Conservation (phyloP, 2,329 filamentous ascomycete genomes). For the Colletotrichum sp. region DNA sequence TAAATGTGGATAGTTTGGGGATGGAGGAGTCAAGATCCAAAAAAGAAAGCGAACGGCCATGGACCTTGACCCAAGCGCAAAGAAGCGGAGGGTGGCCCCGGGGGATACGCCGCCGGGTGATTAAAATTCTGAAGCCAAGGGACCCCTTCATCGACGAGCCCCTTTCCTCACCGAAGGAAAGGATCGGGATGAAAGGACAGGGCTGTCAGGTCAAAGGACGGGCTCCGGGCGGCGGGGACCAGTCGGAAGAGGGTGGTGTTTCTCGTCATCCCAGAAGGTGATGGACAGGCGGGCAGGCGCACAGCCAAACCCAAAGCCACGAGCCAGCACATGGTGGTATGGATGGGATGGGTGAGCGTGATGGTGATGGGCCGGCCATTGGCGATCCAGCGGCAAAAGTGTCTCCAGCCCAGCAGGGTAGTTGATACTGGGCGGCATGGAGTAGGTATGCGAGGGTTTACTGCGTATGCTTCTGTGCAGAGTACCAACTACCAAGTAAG, state of each 20-base stretch:
- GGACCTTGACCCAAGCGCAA: neutral
- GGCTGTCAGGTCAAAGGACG: neutral
- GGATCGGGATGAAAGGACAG: neutral
- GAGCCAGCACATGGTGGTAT: neutral
- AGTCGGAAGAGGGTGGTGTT: slow-evolving; percentile 10
- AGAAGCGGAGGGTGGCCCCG: neutral
- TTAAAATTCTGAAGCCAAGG: neutral
- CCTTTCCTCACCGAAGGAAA: neutral
- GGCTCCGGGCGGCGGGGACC: slow-evolving; percentile 2
- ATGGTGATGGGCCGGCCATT: neutral
- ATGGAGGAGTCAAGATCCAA: neutral
- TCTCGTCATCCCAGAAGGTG: neutral
- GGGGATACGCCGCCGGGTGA: neutral
- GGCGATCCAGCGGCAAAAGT: neutral
- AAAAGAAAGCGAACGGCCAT: neutral
- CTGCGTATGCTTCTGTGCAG: neutral
- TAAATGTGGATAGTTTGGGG: neutral
- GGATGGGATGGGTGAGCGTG: neutral
- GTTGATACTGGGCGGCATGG: neutral
- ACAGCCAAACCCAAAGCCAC: neutral
- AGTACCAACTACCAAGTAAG: neutral
- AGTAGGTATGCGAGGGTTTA: neutral
- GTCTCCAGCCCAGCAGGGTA: neutral
- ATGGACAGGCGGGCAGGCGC: neutral
- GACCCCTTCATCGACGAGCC: neutral